A percentile compares a stretch with the other conserved stretches of the same genome.
phyloP scores from a whole-genome alignment of 306 rosid species.

The Amphicarpaea edgeworthii region DNA sequence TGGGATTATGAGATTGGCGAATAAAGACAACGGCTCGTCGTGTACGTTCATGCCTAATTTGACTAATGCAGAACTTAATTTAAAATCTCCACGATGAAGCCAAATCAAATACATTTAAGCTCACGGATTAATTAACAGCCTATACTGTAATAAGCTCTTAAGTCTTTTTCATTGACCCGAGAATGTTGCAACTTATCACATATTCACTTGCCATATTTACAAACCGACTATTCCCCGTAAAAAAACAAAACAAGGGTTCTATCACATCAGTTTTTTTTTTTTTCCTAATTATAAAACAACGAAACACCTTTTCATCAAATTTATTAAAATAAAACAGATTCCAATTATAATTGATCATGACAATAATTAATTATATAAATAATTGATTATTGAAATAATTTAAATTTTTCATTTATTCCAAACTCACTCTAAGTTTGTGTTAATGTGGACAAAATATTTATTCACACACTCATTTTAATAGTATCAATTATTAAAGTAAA shows the following conservation, averaged over 20 bases:
- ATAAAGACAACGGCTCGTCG: background rate
- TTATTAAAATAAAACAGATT: too few species aligned
- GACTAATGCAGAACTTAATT: background rate
- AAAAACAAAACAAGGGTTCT: background rate
- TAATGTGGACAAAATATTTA: background rate
- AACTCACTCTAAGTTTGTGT: too few species aligned
- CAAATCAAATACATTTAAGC: background rate
- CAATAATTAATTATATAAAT: too few species aligned
- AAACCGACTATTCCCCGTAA: background rate
- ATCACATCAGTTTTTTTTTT: background rate
- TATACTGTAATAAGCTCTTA: background rate
- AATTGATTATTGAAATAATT: too few species aligned
- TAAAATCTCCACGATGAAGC: background rate
- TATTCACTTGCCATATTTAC: background rate
- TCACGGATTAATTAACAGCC: background rate
- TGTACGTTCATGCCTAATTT: background rate
- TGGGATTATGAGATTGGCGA: background rate
- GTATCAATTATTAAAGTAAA: too few species aligned
- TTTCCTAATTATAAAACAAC: too few species aligned
- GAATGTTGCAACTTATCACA: background rate
- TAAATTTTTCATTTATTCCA: too few species aligned
- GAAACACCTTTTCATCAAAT: too few species aligned
- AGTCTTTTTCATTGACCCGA: background rate
- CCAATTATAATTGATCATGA: too few species aligned
- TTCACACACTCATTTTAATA: background rate